A percentile compares a stretch with the other conserved stretches of the same genome.
These are phyloP conservation scores for Neurospora crassa DNA, from an alignment of 2,329 filamentous ascomycete species.

Conservation along the genomic window DNA sequence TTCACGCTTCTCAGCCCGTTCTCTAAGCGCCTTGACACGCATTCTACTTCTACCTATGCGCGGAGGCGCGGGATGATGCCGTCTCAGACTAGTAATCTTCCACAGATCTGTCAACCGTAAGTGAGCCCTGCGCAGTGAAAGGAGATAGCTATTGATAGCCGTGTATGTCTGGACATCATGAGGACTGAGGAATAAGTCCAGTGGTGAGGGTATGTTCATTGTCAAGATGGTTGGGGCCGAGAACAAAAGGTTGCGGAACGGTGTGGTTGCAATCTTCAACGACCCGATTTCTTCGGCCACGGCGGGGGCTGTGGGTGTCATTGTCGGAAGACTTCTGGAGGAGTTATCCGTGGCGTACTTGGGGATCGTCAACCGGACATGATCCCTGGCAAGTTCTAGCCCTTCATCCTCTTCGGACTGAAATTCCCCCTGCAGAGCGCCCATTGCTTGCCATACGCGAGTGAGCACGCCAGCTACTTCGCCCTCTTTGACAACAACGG, in stretches of 20 bases:
- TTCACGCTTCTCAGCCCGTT: constrained; percentile 53
- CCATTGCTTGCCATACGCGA: constrained; percentile 70
- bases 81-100: constrained; percentile 71
- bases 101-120: constrained; percentile 77
- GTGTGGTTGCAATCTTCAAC: constrained; percentile 34
- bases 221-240: constrained; percentile 64
- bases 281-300: constrained; percentile 12
- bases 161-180: constrained; percentile 74
- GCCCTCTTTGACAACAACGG: constrained; percentile 70
- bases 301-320: constrained; percentile 26
- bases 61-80: constrained; percentile 65
- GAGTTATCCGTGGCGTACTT: constrained; percentile 23
- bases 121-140: constrained; percentile 78
- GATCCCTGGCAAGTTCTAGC: constrained; percentile 70
- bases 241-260: constrained; percentile 75
- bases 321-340: constrained; percentile 12
- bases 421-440: constrained; percentile 55
- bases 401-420: constrained; percentile 71
- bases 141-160: constrained; percentile 75
- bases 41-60: constrained; percentile 51
- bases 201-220: constrained; percentile 64
- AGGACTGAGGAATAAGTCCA: constrained; percentile 77
- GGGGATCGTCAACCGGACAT: constrained; percentile 58
- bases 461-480: constrained; percentile 71
- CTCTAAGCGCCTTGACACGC: constrained; percentile 41